Base-by-base conservation (phyloP, 2,329 filamentous ascomycete genomes). In the Aspergillus alliaceus region DNA sequence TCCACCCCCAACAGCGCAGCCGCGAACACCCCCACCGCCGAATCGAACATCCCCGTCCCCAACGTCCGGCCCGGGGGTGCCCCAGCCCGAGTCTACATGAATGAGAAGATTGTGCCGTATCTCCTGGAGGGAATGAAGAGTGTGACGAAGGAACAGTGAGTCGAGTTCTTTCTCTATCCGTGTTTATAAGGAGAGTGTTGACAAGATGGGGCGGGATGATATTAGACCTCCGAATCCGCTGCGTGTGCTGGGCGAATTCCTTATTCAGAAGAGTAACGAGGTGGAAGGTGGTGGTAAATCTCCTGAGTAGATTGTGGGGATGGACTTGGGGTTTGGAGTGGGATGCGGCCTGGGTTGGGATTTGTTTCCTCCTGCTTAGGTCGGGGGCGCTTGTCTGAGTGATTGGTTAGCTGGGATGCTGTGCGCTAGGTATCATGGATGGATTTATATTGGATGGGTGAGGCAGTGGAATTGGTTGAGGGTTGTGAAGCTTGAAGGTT, bases 61-160 rank as follows among this genome's bases (percentile, higher is more conserved):
- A 82, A 29, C 1, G 14, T 44, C 15, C 40, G 84, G 1, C 74
- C 82, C 1, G 86, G 90, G 66, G 88, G 89, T 47, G 89, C 88
- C 22, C 85, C 87, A 1, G 85, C 86, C 5, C 83, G 89, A 44
- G 82, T 85, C 66, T 92, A 91, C 70, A 74, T 92, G 64, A 91
- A 91, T 68, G 80, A 82, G 49, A 90, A 86, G 65, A 83, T 92
- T 39, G 89, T 88, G 0, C 84, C 84, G 1, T 82, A 84, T 25
- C 68, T 92, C 57, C 75, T 91, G 37, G 88, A 91, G 66, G 89
- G 88, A 24, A 89, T 92, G 87, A 91, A 91, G 76, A 74, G 82
- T 54, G 71, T 92, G 59, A 87, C 87, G 4, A 86, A 84, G 64
- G 86, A 91, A 40, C 84, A 88, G 89, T 91, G 27, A 20, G 44